These are phyloP conservation scores for Phytophthora tentaculata DNA, from an alignment of 352 stramenopile species.

Conservation along the genomic window DNA sequence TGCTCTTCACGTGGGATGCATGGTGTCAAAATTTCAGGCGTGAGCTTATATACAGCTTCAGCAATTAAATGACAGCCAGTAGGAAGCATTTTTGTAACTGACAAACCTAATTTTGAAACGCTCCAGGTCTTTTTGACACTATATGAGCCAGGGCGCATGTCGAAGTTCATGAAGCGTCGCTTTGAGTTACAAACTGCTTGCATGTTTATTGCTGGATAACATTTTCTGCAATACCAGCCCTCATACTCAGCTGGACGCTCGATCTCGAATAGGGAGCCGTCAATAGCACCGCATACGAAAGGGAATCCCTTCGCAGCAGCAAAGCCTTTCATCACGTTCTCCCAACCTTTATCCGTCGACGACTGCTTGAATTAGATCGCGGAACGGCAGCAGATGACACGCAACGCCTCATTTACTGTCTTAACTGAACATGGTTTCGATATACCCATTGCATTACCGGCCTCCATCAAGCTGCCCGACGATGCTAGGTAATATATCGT, in stretches of 20 bases:
- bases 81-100: not conserved
- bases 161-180: not conserved
- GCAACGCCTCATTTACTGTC: too few relatives aligned
- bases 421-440: too few relatives aligned
- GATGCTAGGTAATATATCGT: too few relatives aligned
- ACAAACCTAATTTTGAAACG: not conserved
- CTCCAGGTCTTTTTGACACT: not conserved
- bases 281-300: not conserved
- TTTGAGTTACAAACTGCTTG: not conserved
- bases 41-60: not conserved
- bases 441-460: too few relatives aligned
- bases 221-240: not conserved
- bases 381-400: too few relatives aligned
- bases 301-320: not conserved
- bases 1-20: not conserved
- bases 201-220: conserved; percentile 1
- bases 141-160: not conserved
- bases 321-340: too few relatives aligned
- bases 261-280: not conserved
- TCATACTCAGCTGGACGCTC: not conserved
- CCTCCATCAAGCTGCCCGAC: too few relatives aligned
- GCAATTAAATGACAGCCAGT: not conserved
- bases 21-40: not conserved
- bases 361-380: too few relatives aligned
- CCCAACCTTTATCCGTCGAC: too few relatives aligned